phyloP scores from a whole-genome alignment of 768 basidiomycete species.

The Mrakia frigida region DNA sequence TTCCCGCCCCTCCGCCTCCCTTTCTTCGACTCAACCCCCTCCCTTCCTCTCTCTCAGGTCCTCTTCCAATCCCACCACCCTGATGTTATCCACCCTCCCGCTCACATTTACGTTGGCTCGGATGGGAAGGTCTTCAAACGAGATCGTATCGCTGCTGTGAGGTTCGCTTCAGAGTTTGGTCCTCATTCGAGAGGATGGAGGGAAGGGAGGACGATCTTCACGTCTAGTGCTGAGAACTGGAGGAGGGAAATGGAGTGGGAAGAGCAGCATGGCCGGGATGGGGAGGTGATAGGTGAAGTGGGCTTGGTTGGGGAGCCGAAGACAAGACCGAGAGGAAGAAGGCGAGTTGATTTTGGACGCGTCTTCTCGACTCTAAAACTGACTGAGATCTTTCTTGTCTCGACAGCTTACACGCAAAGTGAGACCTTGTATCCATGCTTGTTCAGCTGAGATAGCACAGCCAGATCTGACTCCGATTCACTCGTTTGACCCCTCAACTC shows the following conservation, averaged over 20 bases:
- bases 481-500: neutral
- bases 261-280: neutral
- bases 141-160: neutral
- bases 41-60: neutral
- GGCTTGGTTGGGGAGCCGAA: neutral
- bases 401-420: neutral
- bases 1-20: neutral
- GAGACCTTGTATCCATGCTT: neutral
- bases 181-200: neutral
- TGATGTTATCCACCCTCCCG: neutral
- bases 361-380: neutral
- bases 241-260: neutral
- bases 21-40: neutral
- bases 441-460: neutral
- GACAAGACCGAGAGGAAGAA: neutral
- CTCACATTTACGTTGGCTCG: neutral
- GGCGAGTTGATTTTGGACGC: neutral
- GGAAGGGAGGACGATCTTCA: neutral
- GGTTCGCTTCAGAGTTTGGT: neutral
- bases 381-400: no score
- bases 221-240: neutral
- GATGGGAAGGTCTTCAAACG: neutral
- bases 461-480: neutral
- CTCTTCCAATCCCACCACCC: constrained; percentile 6
- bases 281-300: neutral